These are phyloP conservation scores for Dendrothele bispora DNA, from an alignment of 768 basidiomycete genomes.

Conservation along the genomic window DNA sequence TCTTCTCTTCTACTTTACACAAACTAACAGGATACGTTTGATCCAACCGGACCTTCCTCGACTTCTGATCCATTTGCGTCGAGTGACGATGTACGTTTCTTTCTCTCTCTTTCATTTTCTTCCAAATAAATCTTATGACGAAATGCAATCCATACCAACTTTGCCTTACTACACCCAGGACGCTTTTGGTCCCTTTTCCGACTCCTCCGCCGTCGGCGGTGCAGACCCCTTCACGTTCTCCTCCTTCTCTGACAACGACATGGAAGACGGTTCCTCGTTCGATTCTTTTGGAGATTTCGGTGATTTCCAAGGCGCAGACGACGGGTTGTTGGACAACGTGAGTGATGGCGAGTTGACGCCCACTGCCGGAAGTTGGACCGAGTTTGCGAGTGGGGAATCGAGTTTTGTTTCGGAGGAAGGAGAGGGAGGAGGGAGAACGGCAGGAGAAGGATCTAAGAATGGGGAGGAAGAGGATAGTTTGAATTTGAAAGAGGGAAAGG, in stretches of 20 bases:
- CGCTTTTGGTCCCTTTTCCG: constrained; percentile 81
- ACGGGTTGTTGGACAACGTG: constrained; percentile 23
- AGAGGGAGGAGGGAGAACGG: neutral
- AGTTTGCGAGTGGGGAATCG: constrained; percentile 46
- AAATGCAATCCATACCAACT: neutral
- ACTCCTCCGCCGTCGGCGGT: constrained; percentile 48
- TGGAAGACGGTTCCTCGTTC: constrained; percentile 66
- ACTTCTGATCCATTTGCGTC: constrained; percentile 1
- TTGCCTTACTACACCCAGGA: constrained; percentile 41
- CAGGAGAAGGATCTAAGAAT: neutral
- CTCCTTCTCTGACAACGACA: constrained; percentile 62
- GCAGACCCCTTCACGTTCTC: constrained; percentile 58
- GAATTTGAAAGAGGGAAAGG: too few relatives aligned
- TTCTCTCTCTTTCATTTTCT: neutral
- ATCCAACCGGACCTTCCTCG: neutral
- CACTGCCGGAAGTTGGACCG: constrained; percentile 73
- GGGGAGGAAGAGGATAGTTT: too few relatives aligned
- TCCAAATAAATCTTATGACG: neutral
- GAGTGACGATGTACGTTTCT: neutral
- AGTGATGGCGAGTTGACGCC: constrained; percentile 56
- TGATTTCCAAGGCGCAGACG: constrained; percentile 65
- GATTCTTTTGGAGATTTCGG: constrained; percentile 56
- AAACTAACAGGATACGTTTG: constrained; percentile 3
- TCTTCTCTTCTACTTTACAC: neutral
- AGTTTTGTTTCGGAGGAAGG: constrained; percentile 10